These are phyloP conservation scores for Persicaria maculosa DNA, from an alignment of 148 eudicot genomes.

Conservation along the genomic window DNA sequence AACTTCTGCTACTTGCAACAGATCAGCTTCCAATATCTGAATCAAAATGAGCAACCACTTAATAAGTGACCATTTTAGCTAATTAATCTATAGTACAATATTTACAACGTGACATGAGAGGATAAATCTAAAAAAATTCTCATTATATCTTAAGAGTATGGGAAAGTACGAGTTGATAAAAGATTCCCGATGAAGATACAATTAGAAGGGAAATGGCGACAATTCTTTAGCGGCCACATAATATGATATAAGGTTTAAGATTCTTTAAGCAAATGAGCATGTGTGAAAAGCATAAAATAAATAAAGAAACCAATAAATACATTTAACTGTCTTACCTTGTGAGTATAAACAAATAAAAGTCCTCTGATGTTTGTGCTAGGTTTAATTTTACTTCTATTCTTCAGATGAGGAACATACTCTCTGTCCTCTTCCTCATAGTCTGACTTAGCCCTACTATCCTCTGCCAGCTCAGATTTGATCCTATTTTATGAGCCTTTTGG, in stretches of 20 bases:
- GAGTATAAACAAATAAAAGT: conserved; percentile 25
- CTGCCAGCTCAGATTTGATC: conserved; percentile 26
- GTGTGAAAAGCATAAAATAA: too few species aligned
- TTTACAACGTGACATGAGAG: not conserved
- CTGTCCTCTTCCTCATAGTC: conserved; percentile 34
- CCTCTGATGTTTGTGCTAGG: conserved; percentile 27
- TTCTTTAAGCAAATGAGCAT: too few species aligned
- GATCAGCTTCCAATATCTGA: not conserved
- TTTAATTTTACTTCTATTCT: conserved; percentile 23
- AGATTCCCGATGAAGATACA: too few species aligned
- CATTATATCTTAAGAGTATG: too few species aligned
- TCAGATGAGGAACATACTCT: conserved; percentile 22
- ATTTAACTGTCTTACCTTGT: too few species aligned
- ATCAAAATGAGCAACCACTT: too few species aligned
- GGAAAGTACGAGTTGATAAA: too few species aligned
- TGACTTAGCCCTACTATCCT: conserved; percentile 21
- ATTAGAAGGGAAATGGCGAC: too few species aligned
- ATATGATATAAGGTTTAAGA: too few species aligned
- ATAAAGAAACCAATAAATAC: too few species aligned
- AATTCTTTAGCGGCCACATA: too few species aligned
- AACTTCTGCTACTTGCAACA: conserved; percentile 62
- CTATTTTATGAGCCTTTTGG: conserved; percentile 25
- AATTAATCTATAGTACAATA: not conserved
- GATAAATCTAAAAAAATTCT: not conserved
- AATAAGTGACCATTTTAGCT: too few species aligned